Evolutionary conservation across 352 stramenopile species (phyloP).

Genomic region (Phytophthora idaei): DNA sequence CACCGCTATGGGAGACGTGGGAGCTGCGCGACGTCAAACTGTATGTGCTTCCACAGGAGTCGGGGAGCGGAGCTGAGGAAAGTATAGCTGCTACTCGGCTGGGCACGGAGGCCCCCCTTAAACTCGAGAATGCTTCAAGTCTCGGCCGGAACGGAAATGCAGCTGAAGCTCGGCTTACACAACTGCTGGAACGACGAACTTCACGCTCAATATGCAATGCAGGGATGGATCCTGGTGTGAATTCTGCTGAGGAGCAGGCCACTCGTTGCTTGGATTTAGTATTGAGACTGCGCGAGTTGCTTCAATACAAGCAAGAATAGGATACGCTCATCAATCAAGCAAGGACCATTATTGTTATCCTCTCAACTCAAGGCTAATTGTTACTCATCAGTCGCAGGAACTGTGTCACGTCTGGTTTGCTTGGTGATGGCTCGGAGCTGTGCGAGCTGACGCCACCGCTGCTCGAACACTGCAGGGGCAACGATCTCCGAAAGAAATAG

Average conservation of each 20-base stretch:
- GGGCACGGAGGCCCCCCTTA: not conserved
- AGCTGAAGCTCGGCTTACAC: conserved; percentile 17
- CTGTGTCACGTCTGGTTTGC: conserved; percentile 22
- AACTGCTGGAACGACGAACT: conserved; percentile 19
- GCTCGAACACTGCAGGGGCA: conserved; percentile 38
- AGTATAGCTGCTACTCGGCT: not conserved
- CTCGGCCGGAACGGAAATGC: conserved; percentile 5
- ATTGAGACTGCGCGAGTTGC: conserved; percentile 25
- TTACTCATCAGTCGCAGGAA: conserved; percentile 6
- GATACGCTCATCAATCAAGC: not conserved
- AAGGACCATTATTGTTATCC: not conserved
- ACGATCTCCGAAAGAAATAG: conserved; percentile 62
- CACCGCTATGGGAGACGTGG: conserved; percentile 60
- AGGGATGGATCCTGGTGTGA: conserved; percentile 4
- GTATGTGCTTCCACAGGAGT: conserved; percentile 23
- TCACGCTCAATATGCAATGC: conserved; percentile 7
- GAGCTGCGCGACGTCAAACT: conserved; percentile 63
- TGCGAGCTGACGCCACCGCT: conserved; percentile 52
- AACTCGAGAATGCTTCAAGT: conserved; percentile 9
- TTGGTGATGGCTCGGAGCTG: conserved; percentile 47
- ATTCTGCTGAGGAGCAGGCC: conserved; percentile 23
- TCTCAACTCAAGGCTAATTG: not conserved
- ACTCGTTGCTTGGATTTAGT: conserved; percentile 33
- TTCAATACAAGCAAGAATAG: conserved; percentile 15
- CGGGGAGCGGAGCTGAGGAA: not conserved